Conservation (phyloP, 1,284 basidiomycete genomes). For the Ganoderma sinense region DNA sequence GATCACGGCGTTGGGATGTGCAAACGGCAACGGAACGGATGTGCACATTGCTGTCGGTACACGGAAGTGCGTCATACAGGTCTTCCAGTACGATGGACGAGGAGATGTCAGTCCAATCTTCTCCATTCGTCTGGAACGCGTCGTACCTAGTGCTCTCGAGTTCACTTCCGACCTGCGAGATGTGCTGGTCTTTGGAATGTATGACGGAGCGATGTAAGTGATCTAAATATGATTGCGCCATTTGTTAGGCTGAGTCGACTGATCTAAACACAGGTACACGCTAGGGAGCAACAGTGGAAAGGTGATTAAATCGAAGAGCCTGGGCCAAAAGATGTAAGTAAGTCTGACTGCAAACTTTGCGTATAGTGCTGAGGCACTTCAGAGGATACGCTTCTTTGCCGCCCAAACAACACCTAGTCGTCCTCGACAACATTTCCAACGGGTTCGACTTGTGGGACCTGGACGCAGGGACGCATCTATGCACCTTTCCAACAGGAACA, state of each 20-base stretch:
- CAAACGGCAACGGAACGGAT: neutral
- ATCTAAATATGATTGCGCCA: neutral
- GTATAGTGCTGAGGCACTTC: neutral
- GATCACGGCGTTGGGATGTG: slow-evolving; percentile 1
- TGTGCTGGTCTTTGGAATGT: slow-evolving; percentile 12
- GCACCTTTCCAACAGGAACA: slow-evolving; percentile 9
- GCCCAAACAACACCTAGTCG: slow-evolving; percentile 4
- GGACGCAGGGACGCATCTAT: neutral
- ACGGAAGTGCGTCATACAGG: slow-evolving; percentile 6
- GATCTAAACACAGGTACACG: slow-evolving; percentile 7
- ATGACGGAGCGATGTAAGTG: slow-evolving; percentile 13
- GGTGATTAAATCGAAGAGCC: slow-evolving; percentile 7
- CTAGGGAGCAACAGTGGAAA: slow-evolving; percentile 5
- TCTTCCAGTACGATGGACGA: slow-evolving; percentile 6
- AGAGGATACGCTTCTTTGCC: slow-evolving; percentile 7
- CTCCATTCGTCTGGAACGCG: neutral
- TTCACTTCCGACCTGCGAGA: slow-evolving; percentile 7
- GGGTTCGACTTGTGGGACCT: slow-evolving; percentile 12
- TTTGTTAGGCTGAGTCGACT: neutral
- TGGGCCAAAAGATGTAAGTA: slow-evolving; percentile 10
- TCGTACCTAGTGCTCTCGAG: slow-evolving; percentile 2
- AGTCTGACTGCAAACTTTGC: neutral
- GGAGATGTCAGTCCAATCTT: slow-evolving; percentile 5
- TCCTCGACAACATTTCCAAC: slow-evolving; percentile 10
- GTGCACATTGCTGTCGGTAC: slow-evolving; percentile 2